A percentile compares a stretch with the other conserved stretches of the same genome.
Conservation (phyloP, 129 eudicot genomes). For the Flaveria bidentis region DNA sequence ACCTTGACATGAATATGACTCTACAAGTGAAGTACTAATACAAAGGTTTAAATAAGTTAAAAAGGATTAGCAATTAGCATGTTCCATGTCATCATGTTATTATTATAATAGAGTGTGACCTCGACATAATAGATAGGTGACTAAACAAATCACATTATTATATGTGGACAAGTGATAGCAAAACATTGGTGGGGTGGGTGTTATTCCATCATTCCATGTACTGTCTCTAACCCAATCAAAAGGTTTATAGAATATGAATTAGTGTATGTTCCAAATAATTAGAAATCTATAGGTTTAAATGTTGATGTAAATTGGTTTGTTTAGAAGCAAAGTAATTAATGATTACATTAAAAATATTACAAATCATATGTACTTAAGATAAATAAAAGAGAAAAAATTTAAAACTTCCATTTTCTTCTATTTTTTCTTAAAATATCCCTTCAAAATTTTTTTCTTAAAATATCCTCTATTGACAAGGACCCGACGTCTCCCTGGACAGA, state of each 20-base stretch:
- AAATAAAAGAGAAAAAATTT: too few species aligned
- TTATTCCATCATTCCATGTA: neutral
- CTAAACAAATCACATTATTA: slow-evolving; percentile 28
- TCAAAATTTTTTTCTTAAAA: too few species aligned
- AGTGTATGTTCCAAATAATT: slow-evolving; percentile 12
- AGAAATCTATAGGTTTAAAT: neutral
- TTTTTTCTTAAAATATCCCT: too few species aligned
- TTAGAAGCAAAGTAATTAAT: too few species aligned
- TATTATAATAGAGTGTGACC: slow-evolving; percentile 8
- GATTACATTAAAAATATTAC: too few species aligned
- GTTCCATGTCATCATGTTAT: slow-evolving; percentile 15
- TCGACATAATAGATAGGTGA: slow-evolving; percentile 26
- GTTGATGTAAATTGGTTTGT: neutral
- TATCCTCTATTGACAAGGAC: too few species aligned
- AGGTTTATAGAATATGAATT: neutral
- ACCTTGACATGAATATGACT: too few species aligned
- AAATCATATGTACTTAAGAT: too few species aligned
- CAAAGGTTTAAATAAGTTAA: neutral
- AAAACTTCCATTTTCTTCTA: too few species aligned
- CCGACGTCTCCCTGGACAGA: too few species aligned
- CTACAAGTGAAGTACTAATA: neutral
- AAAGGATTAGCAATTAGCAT: slow-evolving; percentile 16
- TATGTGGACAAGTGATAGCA: slow-evolving; percentile 29
- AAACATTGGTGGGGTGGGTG: slow-evolving; percentile 16
- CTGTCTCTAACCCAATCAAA: slow-evolving; percentile 22